phyloP scores from a whole-genome alignment of 179 eudicot genomes.

The Beta macrorhiza region DNA sequence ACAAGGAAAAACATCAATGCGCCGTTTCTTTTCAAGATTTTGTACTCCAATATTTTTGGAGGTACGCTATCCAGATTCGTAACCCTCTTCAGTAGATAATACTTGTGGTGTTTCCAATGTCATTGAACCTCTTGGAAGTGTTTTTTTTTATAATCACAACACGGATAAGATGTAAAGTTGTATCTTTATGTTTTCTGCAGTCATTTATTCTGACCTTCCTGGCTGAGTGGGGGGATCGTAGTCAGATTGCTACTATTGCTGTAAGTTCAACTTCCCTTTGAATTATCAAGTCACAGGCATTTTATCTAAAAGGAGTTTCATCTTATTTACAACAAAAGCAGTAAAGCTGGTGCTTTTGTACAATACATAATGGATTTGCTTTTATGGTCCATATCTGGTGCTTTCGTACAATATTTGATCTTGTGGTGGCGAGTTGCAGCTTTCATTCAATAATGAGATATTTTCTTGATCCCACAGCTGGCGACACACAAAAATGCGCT shows the following conservation, averaged over 20 bases:
- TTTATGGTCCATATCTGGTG: slow-evolving; percentile 8
- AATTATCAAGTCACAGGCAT: not conserved
- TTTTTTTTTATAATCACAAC: not conserved
- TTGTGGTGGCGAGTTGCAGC: not conserved
- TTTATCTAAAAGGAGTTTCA: no score
- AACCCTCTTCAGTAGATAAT: not conserved
- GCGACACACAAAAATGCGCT: slow-evolving; percentile 95
- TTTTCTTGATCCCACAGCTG: slow-evolving; percentile 45
- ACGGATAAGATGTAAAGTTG: not conserved
- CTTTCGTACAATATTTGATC: not conserved
- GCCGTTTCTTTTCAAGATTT: slow-evolving; percentile 88
- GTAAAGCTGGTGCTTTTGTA: slow-evolving; percentile 6
- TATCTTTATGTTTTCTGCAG: slow-evolving; percentile 44
- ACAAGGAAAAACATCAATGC: slow-evolving; percentile 74
- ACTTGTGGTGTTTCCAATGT: not conserved
- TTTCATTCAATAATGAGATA: not conserved
- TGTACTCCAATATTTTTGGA: slow-evolving; percentile 91
- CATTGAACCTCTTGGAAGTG: not conserved
- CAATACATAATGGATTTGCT: not conserved
- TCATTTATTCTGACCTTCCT: slow-evolving; percentile 93
- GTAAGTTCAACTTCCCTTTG: slow-evolving; percentile 50
- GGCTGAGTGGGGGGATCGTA: slow-evolving; percentile 99
- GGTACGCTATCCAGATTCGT: slow-evolving; percentile 38
- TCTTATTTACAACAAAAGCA: slow-evolving; percentile 11
- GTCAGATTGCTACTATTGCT: slow-evolving; percentile 99